phyloP scores from a whole-genome alignment of 805 yeast species.

The Kazachstania africana region DNA sequence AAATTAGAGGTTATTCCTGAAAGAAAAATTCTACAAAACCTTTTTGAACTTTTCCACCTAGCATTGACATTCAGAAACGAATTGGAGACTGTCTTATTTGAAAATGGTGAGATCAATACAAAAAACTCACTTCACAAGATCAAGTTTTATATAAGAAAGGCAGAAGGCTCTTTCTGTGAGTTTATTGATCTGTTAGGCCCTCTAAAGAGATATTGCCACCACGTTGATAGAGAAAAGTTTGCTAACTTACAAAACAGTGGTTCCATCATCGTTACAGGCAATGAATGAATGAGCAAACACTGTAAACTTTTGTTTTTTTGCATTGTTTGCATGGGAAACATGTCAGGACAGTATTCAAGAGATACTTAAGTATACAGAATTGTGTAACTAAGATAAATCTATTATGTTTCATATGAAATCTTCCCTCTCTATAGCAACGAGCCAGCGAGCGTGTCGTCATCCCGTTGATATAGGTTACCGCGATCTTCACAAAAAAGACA shows the following conservation, averaged over 20 bases:
- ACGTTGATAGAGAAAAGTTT: slow-evolving; percentile 2
- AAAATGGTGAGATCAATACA: slow-evolving; percentile 10
- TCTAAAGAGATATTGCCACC: slow-evolving; percentile 7
- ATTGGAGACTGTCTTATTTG: slow-evolving; percentile 6
- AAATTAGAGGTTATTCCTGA: slow-evolving; percentile 14
- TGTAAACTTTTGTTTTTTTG: too few relatives aligned
- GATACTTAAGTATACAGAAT: too few relatives aligned
- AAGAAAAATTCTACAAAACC: slow-evolving; percentile 4
- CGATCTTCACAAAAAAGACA: too few relatives aligned
- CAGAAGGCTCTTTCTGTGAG: slow-evolving; percentile 31
- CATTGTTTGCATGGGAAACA: too few relatives aligned
- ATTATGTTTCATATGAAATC: too few relatives aligned
- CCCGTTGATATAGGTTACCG: too few relatives aligned
- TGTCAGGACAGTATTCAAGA: too few relatives aligned
- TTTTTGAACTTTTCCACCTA: slow-evolving; percentile 8
- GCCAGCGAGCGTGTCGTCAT: too few relatives aligned
- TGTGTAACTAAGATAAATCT: too few relatives aligned
- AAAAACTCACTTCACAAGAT: slow-evolving; percentile 22
- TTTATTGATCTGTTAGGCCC: slow-evolving; percentile 6
- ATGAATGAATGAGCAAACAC: too few relatives aligned
- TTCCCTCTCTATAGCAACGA: too few relatives aligned
- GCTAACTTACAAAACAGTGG: slow-evolving; percentile 1
- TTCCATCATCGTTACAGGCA: slow-evolving; percentile 4
- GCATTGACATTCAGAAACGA: slow-evolving; percentile 8
- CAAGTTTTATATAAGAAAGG: slow-evolving; percentile 35